phyloP scores from a whole-genome alignment of 768 basidiomycete genomes.

The Lepiota venenata region DNA sequence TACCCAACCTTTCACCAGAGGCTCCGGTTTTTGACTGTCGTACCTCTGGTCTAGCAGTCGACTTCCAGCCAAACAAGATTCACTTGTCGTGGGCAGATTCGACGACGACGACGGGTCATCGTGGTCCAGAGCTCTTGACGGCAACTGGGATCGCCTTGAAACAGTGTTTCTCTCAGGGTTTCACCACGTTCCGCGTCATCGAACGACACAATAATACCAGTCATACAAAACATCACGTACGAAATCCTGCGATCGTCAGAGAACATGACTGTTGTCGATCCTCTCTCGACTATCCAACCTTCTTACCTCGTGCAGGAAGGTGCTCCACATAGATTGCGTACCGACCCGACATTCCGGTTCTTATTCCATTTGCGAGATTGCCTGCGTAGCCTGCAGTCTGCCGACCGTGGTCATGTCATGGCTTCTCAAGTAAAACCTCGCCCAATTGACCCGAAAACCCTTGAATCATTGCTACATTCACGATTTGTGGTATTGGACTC shows the following conservation, averaged over 20 bases:
- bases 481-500: constrained; percentile 25
- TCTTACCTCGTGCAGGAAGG: constrained; percentile 82
- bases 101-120: constrained; percentile 31
- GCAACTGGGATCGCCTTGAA: constrained; percentile 29
- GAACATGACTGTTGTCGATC: constrained; percentile 56
- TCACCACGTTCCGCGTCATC: constrained; percentile 24
- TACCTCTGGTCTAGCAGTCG: constrained; percentile 14
- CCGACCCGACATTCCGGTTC: constrained; percentile 69
- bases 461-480: constrained; percentile 34
- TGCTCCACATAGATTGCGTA: constrained; percentile 61
- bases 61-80: constrained; percentile 12
- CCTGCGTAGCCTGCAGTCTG: constrained; percentile 39
- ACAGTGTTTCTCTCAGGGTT: constrained; percentile 21
- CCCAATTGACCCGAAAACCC: constrained; percentile 22
- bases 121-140: constrained; percentile 38
- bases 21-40: constrained; percentile 25
- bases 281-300: constrained; percentile 79
- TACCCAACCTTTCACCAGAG: constrained; percentile 19
- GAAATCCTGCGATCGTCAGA: constrained; percentile 50
- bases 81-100: constrained; percentile 15
- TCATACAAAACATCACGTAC: constrained; percentile 38
- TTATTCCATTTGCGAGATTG: constrained; percentile 75
- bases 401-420: constrained; percentile 23
- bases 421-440: constrained; percentile 4
- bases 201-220: constrained; percentile 23